Conservation (phyloP, 2,329 filamentous ascomycete species). For the Chrysoporthe puriensis region DNA sequence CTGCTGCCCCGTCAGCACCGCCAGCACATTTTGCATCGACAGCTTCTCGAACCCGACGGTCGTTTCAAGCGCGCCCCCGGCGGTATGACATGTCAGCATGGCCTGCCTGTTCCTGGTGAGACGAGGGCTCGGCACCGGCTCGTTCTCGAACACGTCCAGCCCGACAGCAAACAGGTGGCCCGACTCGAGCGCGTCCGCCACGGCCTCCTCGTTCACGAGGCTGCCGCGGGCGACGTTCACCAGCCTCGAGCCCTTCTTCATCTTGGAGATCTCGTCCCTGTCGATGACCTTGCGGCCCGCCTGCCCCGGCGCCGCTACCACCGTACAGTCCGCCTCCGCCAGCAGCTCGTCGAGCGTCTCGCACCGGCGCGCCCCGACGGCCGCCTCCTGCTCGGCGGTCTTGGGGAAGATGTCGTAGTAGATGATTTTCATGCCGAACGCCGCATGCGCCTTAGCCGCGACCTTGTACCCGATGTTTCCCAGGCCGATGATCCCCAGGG, state of each 20-base stretch:
- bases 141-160: conserved; percentile 56
- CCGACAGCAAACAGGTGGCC: conserved; percentile 50
- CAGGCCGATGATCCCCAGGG: conserved; percentile 62
- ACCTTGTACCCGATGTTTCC: conserved; percentile 59
- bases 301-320: conserved; percentile 54
- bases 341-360: conserved; percentile 51
- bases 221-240: conserved; percentile 61
- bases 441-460: conserved; percentile 56
- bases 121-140: conserved; percentile 48
- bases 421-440: conserved; percentile 60
- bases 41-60: conserved; percentile 57
- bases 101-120: conserved; percentile 39
- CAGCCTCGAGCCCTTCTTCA: conserved; percentile 55
- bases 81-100: conserved; percentile 57
- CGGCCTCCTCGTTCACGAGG: conserved; percentile 54
- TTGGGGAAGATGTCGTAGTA: conserved; percentile 55
- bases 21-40: conserved; percentile 57
- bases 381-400: conserved; percentile 44
- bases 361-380: conserved; percentile 47
- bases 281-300: conserved; percentile 47
- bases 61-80: conserved; percentile 58
- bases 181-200: conserved; percentile 50
- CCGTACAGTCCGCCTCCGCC: conserved; percentile 49
- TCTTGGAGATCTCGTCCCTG: conserved; percentile 44
- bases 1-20: conserved; percentile 48